These are phyloP conservation scores for Claviceps humidiphila DNA, from an alignment of 2,329 filamentous ascomycete species.

Conservation along the genomic window DNA sequence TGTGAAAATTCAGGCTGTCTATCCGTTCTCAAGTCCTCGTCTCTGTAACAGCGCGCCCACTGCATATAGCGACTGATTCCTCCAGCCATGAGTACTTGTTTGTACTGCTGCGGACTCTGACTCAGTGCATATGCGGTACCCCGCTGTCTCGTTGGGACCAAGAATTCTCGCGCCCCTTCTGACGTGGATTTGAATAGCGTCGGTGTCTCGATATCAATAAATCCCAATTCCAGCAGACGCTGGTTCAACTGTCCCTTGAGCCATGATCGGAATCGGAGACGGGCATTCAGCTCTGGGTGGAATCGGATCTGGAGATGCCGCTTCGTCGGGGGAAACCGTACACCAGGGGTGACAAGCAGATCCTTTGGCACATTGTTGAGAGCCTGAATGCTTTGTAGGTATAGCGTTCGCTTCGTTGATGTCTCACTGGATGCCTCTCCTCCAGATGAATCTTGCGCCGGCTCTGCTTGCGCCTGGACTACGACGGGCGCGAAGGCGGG, in stretches of 20 bases:
- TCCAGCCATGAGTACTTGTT: conserved; percentile 91
- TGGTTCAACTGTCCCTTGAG: conserved; percentile 40
- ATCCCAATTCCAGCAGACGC: conserved; percentile 42
- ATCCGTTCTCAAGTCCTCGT: conserved; percentile 86
- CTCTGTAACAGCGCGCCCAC: conserved; percentile 86
- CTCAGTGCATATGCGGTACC: conserved; percentile 81
- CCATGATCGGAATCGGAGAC: conserved; percentile 57
- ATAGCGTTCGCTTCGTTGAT: conserved; percentile 38
- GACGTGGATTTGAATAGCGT: conserved; percentile 95
- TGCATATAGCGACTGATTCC: conserved; percentile 78
- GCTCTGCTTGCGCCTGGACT: conserved; percentile 27
- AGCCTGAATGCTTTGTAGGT: conserved; percentile 42
- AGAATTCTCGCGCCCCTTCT: conserved; percentile 86
- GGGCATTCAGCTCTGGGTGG: conserved; percentile 49
- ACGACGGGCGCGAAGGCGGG: conserved; percentile 40
- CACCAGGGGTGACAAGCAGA: conserved; percentile 62
- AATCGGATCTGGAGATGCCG: conserved; percentile 80
- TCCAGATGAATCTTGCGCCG: conserved; percentile 10
- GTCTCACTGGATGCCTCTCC: conserved; percentile 11
- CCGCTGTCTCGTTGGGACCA: conserved; percentile 70
- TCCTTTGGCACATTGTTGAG: conserved; percentile 35
- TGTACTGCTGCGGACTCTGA: conserved; percentile 96
- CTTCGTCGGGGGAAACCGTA: conserved; percentile 58
- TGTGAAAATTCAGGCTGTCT: conserved; percentile 95
- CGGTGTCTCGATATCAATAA: conserved; percentile 79